Percentiles rank a stretch among this genome's conserved stretches.
Evolutionary conservation across 2,329 filamentous ascomycete genomes (phyloP).

Genomic region (Neofusicoccum sp.): DNA sequence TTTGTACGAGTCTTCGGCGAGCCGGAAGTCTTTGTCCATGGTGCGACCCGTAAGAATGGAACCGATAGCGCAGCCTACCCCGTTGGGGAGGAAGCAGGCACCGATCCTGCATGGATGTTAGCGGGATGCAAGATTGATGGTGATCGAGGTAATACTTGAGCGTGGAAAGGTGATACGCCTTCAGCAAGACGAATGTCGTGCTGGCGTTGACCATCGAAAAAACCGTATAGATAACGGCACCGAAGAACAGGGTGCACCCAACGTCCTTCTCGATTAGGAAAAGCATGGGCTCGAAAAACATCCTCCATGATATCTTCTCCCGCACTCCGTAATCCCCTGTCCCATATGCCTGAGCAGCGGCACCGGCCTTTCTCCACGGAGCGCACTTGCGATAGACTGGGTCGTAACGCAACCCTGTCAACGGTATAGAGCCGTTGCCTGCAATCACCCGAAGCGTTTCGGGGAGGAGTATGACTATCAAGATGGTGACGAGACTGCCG

Average conservation of each 20-base stretch:
- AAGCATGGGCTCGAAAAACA: conserved; percentile 13
- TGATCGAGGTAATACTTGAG: conserved; percentile 33
- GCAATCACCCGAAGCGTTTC: conserved; percentile 40
- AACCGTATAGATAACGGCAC: conserved; percentile 55
- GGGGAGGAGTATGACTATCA: conserved; percentile 38
- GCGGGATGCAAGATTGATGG: background rate
- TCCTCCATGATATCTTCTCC: background rate
- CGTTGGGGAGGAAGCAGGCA: conserved; percentile 58
- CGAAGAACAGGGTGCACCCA: conserved; percentile 50
- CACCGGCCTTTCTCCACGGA: background rate
- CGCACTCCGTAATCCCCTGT: background rate
- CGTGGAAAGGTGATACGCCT: conserved; percentile 47
- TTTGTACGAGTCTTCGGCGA: conserved; percentile 27
- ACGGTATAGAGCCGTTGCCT: conserved; percentile 23
- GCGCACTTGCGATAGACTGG: background rate
- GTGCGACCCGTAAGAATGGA: conserved; percentile 56
- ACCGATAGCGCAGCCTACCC: conserved; percentile 57
- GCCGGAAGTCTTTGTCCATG: conserved; percentile 54
- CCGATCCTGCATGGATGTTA: conserved; percentile 47
- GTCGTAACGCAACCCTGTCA: background rate
- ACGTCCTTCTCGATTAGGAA: conserved; percentile 38
- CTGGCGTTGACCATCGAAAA: conserved; percentile 61
- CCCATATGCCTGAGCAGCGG: background rate
- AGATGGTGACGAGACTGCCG: conserved; percentile 38
- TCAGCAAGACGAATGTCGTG: conserved; percentile 54